These are phyloP conservation scores for Viridothelium virens DNA, from an alignment of 495 filamentous ascomycete genomes.

Conservation along the genomic window DNA sequence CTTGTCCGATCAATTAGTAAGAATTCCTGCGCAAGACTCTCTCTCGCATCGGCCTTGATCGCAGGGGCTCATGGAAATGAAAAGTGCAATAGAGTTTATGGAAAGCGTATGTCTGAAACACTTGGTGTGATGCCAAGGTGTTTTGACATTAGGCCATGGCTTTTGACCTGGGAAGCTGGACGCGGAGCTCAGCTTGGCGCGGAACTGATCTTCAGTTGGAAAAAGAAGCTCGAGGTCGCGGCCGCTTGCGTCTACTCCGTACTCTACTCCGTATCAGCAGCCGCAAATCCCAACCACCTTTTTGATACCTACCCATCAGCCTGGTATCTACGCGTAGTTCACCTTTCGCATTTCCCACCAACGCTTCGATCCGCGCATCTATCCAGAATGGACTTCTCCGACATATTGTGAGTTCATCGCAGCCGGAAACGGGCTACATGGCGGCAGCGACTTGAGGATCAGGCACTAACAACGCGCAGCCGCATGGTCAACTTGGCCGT, in stretches of 20 bases:
- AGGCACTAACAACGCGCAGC: conserved; percentile 43
- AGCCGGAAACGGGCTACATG: neutral
- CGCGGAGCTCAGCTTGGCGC: neutral
- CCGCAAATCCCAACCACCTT: conserved; percentile 5
- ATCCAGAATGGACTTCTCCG: conserved; percentile 37
- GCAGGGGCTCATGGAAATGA: no score
- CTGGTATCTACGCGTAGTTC: neutral
- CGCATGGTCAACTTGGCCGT: conserved; percentile 90
- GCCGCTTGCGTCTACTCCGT: neutral
- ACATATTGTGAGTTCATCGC: conserved; percentile 34
- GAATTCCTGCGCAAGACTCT: no score
- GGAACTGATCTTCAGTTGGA: neutral
- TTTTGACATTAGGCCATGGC: conserved; percentile 9
- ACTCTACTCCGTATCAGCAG: no score
- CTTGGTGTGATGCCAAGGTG: conserved; percentile 12
- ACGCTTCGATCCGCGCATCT: neutral
- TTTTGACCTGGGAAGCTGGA: neutral
- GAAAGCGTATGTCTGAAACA: conserved; percentile 2
- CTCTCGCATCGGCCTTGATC: no score
- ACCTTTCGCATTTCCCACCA: neutral
- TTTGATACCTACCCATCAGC: neutral
- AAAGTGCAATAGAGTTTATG: neutral
- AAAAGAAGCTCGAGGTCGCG: neutral
- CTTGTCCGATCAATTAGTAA: no score
- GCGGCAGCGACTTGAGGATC: conserved; percentile 1